phyloP scores from a whole-genome alignment of 345 rosid species.

The Toxicodendron radicans region DNA sequence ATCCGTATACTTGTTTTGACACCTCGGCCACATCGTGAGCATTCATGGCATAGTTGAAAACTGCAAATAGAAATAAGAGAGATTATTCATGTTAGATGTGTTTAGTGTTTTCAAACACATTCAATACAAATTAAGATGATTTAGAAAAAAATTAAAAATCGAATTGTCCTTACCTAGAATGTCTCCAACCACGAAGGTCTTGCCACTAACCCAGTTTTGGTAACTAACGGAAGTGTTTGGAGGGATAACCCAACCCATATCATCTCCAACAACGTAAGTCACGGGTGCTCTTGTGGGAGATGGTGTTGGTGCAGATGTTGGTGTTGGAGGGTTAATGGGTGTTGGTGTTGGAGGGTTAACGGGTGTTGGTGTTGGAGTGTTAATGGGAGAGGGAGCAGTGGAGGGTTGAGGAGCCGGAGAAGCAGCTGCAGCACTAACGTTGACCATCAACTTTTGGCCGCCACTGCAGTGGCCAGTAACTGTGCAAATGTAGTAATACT shows the following conservation, averaged over 20 bases:
- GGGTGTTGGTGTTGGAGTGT: constrained; percentile 1
- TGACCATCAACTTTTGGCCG: constrained; percentile 33
- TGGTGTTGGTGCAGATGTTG: constrained; percentile 21
- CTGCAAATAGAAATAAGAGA: constrained; percentile 12
- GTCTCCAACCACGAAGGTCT: constrained; percentile 47
- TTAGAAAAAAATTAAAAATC: too few species aligned
- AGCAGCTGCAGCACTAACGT: constrained; percentile 22
- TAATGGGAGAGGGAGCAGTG: constrained; percentile 13
- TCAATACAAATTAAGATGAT: too few species aligned
- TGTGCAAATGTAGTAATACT: constrained; percentile 36
- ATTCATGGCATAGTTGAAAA: constrained; percentile 28
- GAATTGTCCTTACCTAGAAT: constrained; percentile 35
- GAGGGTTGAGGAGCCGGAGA: constrained; percentile 30
- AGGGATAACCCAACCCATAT: constrained; percentile 43
- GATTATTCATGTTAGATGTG: too few species aligned
- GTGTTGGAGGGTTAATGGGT: not conserved
- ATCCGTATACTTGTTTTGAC: constrained; percentile 28
- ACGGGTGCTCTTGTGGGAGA: constrained; percentile 22
- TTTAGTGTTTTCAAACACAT: not conserved
- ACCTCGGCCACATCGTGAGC: constrained; percentile 41
- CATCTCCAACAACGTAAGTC: constrained; percentile 34
- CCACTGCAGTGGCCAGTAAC: constrained; percentile 42
- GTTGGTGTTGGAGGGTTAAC: not conserved
- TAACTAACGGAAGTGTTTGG: constrained; percentile 21
- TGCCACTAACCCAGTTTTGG: constrained; percentile 40